phyloP scores from a whole-genome alignment of 345 rosid genomes.

The Dipteronia dyeriana region DNA sequence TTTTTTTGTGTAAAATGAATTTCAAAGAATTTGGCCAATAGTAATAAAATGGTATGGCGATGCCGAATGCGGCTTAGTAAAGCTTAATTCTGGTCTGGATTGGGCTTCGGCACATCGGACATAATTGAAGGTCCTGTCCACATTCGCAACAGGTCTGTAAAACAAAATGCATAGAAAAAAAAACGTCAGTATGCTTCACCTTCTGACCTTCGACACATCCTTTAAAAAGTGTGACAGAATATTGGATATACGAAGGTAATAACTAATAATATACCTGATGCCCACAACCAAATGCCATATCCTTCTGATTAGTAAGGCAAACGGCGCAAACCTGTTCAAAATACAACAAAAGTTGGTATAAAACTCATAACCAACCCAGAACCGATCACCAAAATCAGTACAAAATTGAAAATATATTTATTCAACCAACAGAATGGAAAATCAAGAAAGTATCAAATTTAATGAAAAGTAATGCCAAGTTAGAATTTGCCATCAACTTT shows the following conservation, averaged over 20 bases:
- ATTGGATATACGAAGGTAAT: background rate
- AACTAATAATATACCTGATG: conserved; percentile 71
- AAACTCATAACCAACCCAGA: background rate
- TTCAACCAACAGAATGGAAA: background rate
- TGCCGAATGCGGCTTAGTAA: conserved; percentile 37
- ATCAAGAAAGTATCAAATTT: background rate
- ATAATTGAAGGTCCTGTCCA: conserved; percentile 63
- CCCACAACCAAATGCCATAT: conserved; percentile 98
- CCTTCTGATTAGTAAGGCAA: conserved; percentile 66
- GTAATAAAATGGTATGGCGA: background rate
- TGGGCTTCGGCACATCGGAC: conserved; percentile 81
- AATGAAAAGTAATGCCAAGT: background rate
- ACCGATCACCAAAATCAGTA: no score
- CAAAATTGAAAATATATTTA: no score
- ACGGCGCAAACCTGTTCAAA: conserved; percentile 75
- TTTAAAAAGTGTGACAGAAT: background rate
- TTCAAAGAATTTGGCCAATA: conserved; percentile 21
- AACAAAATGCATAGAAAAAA: background rate
- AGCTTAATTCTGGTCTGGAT: conserved; percentile 86
- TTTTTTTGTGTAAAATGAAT: conserved; percentile 11
- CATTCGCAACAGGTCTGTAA: conserved; percentile 89
- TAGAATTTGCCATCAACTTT: background rate
- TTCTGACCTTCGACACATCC: background rate
- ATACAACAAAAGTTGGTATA: no score
- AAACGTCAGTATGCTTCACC: no score